Evolutionary conservation across 139 green algal species (phyloP).

Genomic region (Mesostigma viride): DNA sequence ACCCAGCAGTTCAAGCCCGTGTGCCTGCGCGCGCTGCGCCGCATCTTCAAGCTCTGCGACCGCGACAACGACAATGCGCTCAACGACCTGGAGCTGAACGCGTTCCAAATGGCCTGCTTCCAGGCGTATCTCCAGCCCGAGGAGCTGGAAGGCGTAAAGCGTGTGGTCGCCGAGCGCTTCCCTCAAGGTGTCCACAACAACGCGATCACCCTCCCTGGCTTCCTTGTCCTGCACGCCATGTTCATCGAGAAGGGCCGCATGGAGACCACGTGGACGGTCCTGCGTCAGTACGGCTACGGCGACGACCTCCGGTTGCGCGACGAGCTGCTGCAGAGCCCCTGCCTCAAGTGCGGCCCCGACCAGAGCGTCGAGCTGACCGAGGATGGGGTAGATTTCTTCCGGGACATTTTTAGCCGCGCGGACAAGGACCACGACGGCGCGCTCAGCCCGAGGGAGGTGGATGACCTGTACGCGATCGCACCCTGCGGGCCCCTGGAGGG

Average conservation of each 20-base stretch:
- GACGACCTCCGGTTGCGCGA: conserved; percentile 9
- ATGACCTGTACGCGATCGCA: conserved; percentile 22
- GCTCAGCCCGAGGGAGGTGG: conserved; percentile 13
- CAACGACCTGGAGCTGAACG: conserved; percentile 70
- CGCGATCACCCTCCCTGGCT: conserved; percentile 75
- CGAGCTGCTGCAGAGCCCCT: conserved; percentile 6
- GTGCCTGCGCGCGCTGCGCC: conserved; percentile 62
- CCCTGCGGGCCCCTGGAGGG: conserved; percentile 14
- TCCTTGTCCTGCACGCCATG: conserved; percentile 84
- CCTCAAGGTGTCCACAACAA: conserved; percentile 31
- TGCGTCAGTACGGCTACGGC: conserved; percentile 23
- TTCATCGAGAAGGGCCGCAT: conserved; percentile 85
- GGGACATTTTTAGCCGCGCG: conserved; percentile 11
- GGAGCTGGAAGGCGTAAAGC: conserved; percentile 77
- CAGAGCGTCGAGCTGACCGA: conserved; percentile 26
- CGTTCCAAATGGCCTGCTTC: conserved; percentile 56
- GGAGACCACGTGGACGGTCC: conserved; percentile 76
- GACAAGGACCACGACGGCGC: conserved; percentile 14
- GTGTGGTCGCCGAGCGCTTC: conserved; percentile 66
- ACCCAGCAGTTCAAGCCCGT: conserved; percentile 42
- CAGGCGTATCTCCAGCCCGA: conserved; percentile 53
- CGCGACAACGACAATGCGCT: conserved; percentile 57
- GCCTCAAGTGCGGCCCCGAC: not conserved
- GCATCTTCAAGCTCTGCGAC: conserved; percentile 78
- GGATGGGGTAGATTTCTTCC: conserved; percentile 10